These are phyloP conservation scores for Talaromyces stipitatus DNA, from an alignment of 495 filamentous ascomycete genomes.

Conservation along the genomic window DNA sequence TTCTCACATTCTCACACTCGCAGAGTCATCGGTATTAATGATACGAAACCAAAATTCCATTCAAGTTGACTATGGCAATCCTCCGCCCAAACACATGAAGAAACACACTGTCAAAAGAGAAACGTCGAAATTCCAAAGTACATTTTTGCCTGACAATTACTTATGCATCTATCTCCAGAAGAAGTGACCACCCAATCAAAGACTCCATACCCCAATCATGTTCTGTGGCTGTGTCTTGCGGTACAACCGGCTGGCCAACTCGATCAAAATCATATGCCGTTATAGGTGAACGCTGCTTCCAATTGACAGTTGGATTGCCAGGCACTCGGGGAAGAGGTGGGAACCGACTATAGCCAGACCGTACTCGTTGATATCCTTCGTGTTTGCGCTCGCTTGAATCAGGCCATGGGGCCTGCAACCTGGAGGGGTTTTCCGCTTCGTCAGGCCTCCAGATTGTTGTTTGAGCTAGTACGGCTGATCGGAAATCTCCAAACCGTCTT, in stretches of 20 bases:
- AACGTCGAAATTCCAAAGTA: neutral
- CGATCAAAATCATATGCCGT: slow-evolving; percentile 7
- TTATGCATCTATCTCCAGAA: neutral
- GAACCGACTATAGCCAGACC: slow-evolving; percentile 18
- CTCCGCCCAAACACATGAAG: neutral
- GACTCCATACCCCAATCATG: slow-evolving; percentile 4
- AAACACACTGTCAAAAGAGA: neutral
- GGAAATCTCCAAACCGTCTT: slow-evolving; percentile 12
- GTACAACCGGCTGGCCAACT: slow-evolving; percentile 5
- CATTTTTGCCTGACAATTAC: neutral
- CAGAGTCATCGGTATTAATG: neutral
- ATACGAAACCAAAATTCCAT: neutral
- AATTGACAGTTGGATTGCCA: slow-evolving; percentile 21
- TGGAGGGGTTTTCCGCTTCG: slow-evolving; percentile 2
- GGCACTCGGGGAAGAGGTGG: slow-evolving; percentile 19
- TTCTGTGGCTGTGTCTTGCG: neutral
- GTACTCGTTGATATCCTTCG: slow-evolving; percentile 22
- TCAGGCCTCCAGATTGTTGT: slow-evolving; percentile 16
- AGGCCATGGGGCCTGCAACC: slow-evolving; percentile 19
- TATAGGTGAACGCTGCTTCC: slow-evolving; percentile 13
- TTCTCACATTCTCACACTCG: no score
- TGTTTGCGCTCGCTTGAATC: slow-evolving; percentile 19
- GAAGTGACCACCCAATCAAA: neutral
- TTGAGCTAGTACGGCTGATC: slow-evolving; percentile 11
- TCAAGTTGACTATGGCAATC: neutral